Conservation (phyloP, 2,329 filamentous ascomycete species). For the Colletotrichum nymphaeae region DNA sequence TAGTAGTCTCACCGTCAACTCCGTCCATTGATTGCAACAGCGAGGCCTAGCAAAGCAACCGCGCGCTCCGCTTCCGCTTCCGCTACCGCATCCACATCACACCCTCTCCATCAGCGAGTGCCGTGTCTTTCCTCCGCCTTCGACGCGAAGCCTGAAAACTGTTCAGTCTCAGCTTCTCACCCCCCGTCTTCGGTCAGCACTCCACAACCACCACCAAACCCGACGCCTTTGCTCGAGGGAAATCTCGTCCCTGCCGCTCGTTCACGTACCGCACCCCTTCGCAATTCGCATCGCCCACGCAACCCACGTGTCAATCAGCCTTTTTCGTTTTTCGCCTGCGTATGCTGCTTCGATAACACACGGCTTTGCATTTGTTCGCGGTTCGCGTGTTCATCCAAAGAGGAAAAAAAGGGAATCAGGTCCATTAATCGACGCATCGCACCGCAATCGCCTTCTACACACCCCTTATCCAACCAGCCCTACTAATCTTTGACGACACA, state of each 20-base stretch:
- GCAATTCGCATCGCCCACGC: constrained; percentile 25
- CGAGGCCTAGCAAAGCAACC: constrained; percentile 25
- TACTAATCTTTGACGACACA: constrained; percentile 20
- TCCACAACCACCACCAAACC: neutral
- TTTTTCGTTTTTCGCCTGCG: neutral
- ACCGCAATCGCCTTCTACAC: neutral
- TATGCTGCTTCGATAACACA: constrained; percentile 20
- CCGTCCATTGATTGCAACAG: neutral
- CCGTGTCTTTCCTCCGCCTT: neutral
- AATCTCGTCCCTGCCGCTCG: constrained; percentile 36
- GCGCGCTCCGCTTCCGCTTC: constrained; percentile 3
- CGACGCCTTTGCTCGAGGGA: constrained; percentile 32
- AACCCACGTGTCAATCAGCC: neutral
- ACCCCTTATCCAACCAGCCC: constrained; percentile 17
- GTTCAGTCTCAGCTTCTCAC: constrained; percentile 17
- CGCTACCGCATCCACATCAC: constrained; percentile 1
- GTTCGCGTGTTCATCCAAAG: constrained; percentile 27
- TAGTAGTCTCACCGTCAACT: neutral
- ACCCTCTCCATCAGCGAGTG: constrained; percentile 7
- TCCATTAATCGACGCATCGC: constrained; percentile 10
- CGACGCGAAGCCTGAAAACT: constrained; percentile 24
- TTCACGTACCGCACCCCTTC: constrained; percentile 28
- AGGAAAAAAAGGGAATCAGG: neutral
- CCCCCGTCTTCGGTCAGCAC: constrained; percentile 19
- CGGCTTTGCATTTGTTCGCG: constrained; percentile 30